These are phyloP conservation scores for Aspergillus hiratsukae DNA, from an alignment of 2,329 filamentous ascomycete genomes.

Conservation along the genomic window DNA sequence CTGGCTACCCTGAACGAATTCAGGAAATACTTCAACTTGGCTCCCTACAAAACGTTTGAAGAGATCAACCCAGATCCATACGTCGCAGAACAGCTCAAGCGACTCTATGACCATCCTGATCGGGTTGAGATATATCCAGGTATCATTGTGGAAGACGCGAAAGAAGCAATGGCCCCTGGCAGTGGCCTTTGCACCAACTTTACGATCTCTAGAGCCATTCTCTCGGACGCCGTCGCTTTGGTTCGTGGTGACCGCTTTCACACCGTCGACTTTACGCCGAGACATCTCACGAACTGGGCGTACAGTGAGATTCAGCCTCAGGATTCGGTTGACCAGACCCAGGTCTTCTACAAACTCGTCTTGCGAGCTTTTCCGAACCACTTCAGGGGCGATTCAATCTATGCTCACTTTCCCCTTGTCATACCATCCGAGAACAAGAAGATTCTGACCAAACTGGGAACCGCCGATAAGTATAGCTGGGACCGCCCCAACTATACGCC, in stretches of 20 bases:
- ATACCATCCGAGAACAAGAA: constrained; percentile 45
- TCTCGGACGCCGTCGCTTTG: constrained; percentile 46
- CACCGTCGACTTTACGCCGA: constrained; percentile 43
- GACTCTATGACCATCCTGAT: constrained; percentile 50
- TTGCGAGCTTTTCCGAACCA: constrained; percentile 48
- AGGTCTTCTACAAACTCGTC: constrained; percentile 50
- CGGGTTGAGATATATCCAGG: constrained; percentile 57
- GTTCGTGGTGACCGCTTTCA: constrained; percentile 46
- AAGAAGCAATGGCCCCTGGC: constrained; percentile 47
- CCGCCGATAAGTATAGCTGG: constrained; percentile 41
- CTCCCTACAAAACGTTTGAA: constrained; percentile 47
- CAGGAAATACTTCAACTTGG: constrained; percentile 50
- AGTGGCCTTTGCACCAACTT: constrained; percentile 49
- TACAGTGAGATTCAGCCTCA: constrained; percentile 42
- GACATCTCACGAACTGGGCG: constrained; percentile 45
- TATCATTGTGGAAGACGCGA: constrained; percentile 53
- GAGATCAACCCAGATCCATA: constrained; percentile 50
- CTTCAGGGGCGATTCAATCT: constrained; percentile 46
- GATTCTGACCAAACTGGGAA: constrained; percentile 39
- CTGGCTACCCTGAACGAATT: constrained; percentile 57
- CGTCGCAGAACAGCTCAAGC: constrained; percentile 41
- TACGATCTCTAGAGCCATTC: constrained; percentile 40
- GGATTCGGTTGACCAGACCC: constrained; percentile 44
- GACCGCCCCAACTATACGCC: constrained; percentile 26
- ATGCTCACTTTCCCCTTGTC: constrained; percentile 48